These are phyloP conservation scores for Warburgia ugandensis DNA, from an alignment of 164 flowering plant species.

Conservation along the genomic window DNA sequence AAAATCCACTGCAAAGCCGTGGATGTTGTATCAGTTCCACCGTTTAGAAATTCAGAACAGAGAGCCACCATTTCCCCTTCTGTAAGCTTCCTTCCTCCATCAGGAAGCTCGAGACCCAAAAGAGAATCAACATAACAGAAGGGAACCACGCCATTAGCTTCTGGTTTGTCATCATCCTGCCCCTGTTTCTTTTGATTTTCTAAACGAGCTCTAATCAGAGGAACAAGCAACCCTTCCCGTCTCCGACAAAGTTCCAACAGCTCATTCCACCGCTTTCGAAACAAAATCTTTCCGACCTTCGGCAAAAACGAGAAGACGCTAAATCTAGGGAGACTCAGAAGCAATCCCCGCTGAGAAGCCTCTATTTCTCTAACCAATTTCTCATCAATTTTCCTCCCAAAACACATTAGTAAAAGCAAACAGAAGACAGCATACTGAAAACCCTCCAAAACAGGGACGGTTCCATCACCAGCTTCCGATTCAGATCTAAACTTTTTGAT, in stretches of 20 bases:
- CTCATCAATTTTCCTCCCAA: constrained; percentile 29
- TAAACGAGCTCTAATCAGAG: not conserved
- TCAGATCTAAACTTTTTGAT: constrained; percentile 9
- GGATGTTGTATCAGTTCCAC: constrained; percentile 27
- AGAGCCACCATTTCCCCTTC: constrained; percentile 28
- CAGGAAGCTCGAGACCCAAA: constrained; percentile 16
- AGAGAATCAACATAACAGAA: constrained; percentile 15
- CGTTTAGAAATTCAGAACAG: constrained; percentile 31
- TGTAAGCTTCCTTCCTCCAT: constrained; percentile 18
- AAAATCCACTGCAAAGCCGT: constrained; percentile 29
- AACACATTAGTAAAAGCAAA: constrained; percentile 18
- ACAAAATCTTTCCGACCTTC: constrained; percentile 21
- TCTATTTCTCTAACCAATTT: constrained; percentile 14
- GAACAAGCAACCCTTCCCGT: constrained; percentile 17
- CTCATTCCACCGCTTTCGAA: constrained; percentile 14
- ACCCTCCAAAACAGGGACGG: constrained; percentile 27
- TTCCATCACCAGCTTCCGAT: constrained; percentile 32
- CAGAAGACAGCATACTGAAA: constrained; percentile 19
- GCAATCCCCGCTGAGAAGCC: constrained; percentile 4
- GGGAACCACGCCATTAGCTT: not conserved
- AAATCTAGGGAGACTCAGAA: constrained; percentile 1
- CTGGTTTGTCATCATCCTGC: not conserved
- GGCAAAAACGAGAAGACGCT: constrained; percentile 21
- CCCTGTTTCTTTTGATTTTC: not conserved
- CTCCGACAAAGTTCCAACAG: constrained; percentile 16